phyloP scores from a whole-genome alignment of 495 filamentous ascomycete species.

The Daldinia concentrica region DNA sequence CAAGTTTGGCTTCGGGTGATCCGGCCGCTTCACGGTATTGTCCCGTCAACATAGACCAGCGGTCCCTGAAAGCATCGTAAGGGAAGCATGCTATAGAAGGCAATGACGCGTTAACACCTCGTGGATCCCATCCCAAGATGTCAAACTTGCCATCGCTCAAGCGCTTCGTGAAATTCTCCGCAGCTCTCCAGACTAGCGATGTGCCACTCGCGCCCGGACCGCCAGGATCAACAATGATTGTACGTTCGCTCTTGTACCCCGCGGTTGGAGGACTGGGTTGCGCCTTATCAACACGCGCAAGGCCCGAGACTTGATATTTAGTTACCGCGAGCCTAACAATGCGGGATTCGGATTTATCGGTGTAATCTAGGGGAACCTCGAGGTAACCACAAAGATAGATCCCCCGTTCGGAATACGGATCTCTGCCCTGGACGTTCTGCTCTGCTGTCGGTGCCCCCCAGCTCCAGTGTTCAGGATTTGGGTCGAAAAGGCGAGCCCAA shows the following conservation, averaged over 20 bases:
- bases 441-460: conserved; percentile 46
- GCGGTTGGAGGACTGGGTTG: conserved; percentile 1
- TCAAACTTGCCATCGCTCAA: conserved; percentile 56
- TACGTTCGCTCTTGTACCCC: conserved; percentile 55
- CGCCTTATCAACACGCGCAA: conserved; percentile 37
- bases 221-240: conserved; percentile 59
- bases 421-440: conserved; percentile 10
- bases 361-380: conserved; percentile 60
- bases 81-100: conserved; percentile 62
- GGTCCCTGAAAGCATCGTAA: conserved; percentile 52
- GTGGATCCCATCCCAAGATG: conserved; percentile 65
- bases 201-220: conserved; percentile 59
- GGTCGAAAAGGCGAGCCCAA: conserved; percentile 55
- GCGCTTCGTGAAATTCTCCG: conserved; percentile 47
- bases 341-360: conserved; percentile 52
- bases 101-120: conserved; percentile 62
- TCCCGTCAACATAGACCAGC: conserved; percentile 51
- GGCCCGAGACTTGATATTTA: conserved; percentile 57
- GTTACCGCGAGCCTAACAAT: conserved; percentile 57
- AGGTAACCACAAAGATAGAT: conserved; percentile 58
- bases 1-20: conserved; percentile 48
- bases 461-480: conserved; percentile 54
- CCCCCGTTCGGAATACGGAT: conserved; percentile 51
- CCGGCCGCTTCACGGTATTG: conserved; percentile 51
- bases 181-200: conserved; percentile 50